A percentile compares a stretch with the other conserved stretches of the same genome.
phyloP scores from a whole-genome alignment of 139 green algal genomes.

The Chlorella sp. region DNA sequence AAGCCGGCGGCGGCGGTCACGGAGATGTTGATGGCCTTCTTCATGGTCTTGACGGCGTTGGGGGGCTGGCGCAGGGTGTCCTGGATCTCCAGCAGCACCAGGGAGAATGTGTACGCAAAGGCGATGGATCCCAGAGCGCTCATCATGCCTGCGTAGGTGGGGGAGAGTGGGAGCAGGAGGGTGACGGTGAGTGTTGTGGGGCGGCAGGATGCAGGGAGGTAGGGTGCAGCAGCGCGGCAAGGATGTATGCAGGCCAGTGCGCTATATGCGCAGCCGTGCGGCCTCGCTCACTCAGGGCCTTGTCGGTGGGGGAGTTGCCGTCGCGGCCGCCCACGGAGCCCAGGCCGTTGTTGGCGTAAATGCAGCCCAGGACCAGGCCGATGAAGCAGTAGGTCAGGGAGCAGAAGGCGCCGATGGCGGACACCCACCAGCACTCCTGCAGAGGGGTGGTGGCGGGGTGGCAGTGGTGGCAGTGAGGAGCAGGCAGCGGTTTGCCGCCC shows the following conservation, averaged over 20 bases:
- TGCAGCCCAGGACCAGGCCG: slow-evolving; percentile 46
- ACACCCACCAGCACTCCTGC: slow-evolving; percentile 55
- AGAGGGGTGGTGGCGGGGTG: background rate
- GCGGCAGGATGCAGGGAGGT: no score
- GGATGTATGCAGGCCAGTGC: no score
- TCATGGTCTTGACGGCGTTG: background rate
- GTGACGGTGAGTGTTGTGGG: no score
- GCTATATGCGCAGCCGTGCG: no score
- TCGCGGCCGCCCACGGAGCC: slow-evolving; percentile 23
- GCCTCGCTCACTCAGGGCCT: slow-evolving; percentile 5
- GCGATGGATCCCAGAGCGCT: no score
- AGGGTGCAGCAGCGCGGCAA: no score
- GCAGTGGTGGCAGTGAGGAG: no score
- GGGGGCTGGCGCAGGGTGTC: slow-evolving; percentile 40
- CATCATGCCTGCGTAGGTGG: no score
- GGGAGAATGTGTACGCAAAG: no score
- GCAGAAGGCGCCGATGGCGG: slow-evolving; percentile 48
- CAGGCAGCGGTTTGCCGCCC: no score
- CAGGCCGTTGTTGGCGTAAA: background rate
- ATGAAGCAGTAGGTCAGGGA: slow-evolving; percentile 58
- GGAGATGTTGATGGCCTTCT: background rate
- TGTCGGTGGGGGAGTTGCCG: slow-evolving; percentile 22
- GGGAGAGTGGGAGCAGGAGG: no score
- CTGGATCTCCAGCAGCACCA: slow-evolving; percentile 46
- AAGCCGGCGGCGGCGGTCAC: slow-evolving; percentile 1